Base-by-base conservation (phyloP, 2,329 filamentous ascomycete species). In the Hypoxylon sp. region DNA sequence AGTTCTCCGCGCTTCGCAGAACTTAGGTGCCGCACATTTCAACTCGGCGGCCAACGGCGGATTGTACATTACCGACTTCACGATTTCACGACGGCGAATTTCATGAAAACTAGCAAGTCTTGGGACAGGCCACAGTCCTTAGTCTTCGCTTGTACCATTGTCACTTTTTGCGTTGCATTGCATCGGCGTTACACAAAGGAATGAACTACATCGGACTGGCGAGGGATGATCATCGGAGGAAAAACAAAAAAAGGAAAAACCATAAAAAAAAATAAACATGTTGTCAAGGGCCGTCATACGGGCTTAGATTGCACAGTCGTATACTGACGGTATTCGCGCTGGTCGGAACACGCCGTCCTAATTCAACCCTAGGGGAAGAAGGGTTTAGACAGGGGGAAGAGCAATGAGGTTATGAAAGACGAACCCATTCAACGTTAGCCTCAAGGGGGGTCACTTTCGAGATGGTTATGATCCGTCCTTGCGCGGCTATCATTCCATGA, bases 111-210 rank as follows among this genome's bases (percentile, higher is more conserved):
- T 56, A 53, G 37, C 58, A n/a, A 56, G 26, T 31, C 24, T 47
- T 46, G 64, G 53, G 60, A 55, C 52, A 40, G 11, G n/a, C 37
- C 40, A 51, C 38, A 47, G 50, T 48, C 53, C 52, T 24, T 26
- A 35, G 15, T 41, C 42, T 51, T 58, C 64, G 52, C 42, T 43
- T 73, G 71, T 72, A 72, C 63, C 64, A 71, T 72, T 70, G 64
- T 58, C 60, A 62, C 70, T 68, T 64, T 54, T 47, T 51, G 65
- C 64, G 66, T 69, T 79, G 82, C 82, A 84, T 85, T 81, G 82
- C 83, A 84, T 69, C 74, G 83, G 83, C 83, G 83, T 85, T 84
- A 49, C 62, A 68, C 69, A 68, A 66, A 66, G 69, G 68, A 43
- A 64, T 55, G 69, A 63, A 55, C 61, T 69, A 66, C 55, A 70